phyloP scores from a whole-genome alignment of 2,329 filamentous ascomycete genomes.

The Atkinsonella hypoxylon region DNA sequence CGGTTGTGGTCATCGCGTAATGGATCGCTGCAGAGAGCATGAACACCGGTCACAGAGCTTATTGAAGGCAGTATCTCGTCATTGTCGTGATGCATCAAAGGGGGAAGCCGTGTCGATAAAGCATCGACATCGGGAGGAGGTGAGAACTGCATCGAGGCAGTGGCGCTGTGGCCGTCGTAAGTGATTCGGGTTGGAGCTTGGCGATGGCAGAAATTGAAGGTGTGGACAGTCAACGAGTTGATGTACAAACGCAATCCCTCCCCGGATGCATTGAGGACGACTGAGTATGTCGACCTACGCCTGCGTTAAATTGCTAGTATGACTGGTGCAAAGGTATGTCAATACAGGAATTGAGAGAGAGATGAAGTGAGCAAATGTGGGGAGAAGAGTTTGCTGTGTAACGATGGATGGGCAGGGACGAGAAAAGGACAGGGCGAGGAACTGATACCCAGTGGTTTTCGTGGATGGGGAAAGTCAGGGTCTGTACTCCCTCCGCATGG shows the following conservation, averaged over 20 bases:
- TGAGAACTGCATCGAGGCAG: slow-evolving; percentile 16
- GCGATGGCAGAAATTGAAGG: neutral
- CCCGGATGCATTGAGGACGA: neutral
- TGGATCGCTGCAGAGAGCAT: slow-evolving; percentile 13
- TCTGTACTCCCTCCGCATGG: neutral
- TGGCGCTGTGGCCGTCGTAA: neutral
- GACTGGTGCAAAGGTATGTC: neutral
- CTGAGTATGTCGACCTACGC: neutral
- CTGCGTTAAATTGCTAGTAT: neutral
- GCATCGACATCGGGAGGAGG: slow-evolving; percentile 14
- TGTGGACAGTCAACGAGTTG: neutral
- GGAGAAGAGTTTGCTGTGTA: neutral
- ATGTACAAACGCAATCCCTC: neutral
- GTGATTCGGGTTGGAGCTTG: neutral
- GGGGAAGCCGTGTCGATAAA: slow-evolving; percentile 15
- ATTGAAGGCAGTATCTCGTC: slow-evolving; percentile 23
- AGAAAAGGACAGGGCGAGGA: neutral
- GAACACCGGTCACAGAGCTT: slow-evolving; percentile 22
- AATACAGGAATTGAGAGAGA: neutral
- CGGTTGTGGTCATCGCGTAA: slow-evolving; percentile 8
- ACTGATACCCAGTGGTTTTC: neutral
- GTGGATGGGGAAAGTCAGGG: neutral
- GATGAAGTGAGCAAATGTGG: neutral
- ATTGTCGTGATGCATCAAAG: slow-evolving; percentile 15
- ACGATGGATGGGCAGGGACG: neutral